Evolutionary conservation across 345 rosid genomes (phyloP).

Genomic region (Eutrema japonicum): DNA sequence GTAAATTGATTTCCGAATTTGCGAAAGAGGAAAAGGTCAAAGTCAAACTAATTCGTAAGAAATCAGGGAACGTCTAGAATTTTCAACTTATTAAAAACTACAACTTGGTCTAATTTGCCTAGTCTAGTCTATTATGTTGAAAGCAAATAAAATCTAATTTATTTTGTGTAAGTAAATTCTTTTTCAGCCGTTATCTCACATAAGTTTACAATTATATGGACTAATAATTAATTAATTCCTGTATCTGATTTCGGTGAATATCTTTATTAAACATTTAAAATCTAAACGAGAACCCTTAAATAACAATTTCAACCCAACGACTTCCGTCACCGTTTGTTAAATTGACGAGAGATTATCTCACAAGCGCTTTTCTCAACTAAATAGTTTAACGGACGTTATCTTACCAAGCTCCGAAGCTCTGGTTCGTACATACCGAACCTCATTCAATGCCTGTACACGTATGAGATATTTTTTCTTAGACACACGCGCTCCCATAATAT

Average conservation of each 20-base stretch:
- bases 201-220: slow-evolving; percentile 2
- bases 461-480: slow-evolving; percentile 21
- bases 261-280: slow-evolving; percentile 20
- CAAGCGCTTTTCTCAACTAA: slow-evolving; percentile 6
- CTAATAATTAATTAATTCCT: not conserved
- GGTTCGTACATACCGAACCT: slow-evolving; percentile 34
- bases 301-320: slow-evolving; percentile 10
- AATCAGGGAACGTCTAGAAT: slow-evolving; percentile 31
- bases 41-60: slow-evolving; percentile 22
- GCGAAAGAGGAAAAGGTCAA: slow-evolving; percentile 1
- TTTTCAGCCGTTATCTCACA: slow-evolving; percentile 1
- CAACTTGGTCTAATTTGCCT: slow-evolving; percentile 40
- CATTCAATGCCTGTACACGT: not conserved
- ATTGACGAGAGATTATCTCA: not conserved
- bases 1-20: slow-evolving; percentile 3
- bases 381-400: slow-evolving; percentile 37
- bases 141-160: not conserved
- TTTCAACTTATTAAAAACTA: slow-evolving; percentile 13
- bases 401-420: slow-evolving; percentile 29
- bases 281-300: not conserved
- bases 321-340: slow-evolving; percentile 30
- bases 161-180: not conserved
- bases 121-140: not conserved
- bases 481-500: slow-evolving; percentile 41
- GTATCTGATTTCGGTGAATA: slow-evolving; percentile 15